Conservation (phyloP, 441 rosid genomes). For the Kokia cookei region DNA sequence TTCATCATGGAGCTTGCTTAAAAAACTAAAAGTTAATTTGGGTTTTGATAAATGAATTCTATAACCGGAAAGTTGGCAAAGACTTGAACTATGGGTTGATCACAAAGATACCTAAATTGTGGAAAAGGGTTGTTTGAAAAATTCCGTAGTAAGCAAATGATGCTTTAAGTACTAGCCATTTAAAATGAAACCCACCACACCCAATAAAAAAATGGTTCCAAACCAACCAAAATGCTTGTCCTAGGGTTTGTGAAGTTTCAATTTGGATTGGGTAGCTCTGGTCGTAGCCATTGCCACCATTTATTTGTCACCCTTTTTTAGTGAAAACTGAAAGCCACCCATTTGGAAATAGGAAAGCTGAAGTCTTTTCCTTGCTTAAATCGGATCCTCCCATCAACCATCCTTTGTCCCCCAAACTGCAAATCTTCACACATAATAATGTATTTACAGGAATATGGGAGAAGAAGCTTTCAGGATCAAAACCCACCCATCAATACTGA, state of each 20-base stretch:
- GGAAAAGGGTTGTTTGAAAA: background rate
- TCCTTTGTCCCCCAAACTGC: background rate
- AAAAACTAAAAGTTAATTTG: background rate
- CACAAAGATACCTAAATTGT: background rate
- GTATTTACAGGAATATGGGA: no score
- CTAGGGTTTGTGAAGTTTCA: background rate
- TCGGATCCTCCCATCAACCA: constrained; percentile 10
- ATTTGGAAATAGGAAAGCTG: background rate
- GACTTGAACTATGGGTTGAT: background rate
- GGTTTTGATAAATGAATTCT: background rate
- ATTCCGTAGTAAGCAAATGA: background rate
- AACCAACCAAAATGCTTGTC: background rate
- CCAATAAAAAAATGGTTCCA: background rate
- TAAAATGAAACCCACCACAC: background rate
- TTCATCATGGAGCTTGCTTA: background rate
- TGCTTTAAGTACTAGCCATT: background rate
- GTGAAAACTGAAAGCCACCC: background rate
- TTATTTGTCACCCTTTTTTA: background rate
- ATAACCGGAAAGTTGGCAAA: constrained; percentile 9
- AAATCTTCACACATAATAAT: no score
- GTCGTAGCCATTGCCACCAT: background rate
- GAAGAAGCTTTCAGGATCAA: no score
- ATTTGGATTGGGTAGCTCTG: background rate
- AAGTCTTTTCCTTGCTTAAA: constrained; percentile 3
- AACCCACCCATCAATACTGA: background rate